Conservation (phyloP, 1,139 yeast species). For the Trichomonascaceae sp. region DNA sequence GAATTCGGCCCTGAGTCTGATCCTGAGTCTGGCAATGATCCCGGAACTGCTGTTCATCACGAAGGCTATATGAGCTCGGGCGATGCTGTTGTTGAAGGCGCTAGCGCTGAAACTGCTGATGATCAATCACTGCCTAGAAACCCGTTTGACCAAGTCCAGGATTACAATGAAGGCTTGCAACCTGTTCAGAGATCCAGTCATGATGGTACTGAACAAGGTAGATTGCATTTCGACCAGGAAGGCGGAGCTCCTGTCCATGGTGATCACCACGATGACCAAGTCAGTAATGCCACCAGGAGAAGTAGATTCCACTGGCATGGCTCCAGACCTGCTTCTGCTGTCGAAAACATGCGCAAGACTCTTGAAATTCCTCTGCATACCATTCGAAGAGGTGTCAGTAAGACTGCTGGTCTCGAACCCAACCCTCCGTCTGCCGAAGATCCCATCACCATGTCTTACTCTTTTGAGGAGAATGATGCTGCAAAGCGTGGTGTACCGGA, state of each 20-base stretch:
- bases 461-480: conserved; percentile 1
- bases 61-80: not conserved
- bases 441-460: conserved; percentile 4
- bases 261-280: not conserved
- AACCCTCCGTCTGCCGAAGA: not conserved
- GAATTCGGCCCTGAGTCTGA: not conserved
- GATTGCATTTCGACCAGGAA: not conserved
- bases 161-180: not conserved
- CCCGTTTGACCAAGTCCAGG: not conserved
- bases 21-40: not conserved
- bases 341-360: conserved; percentile 2
- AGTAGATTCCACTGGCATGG: not conserved
- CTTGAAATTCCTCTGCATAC: conserved; percentile 6
- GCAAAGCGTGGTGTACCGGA: not conserved
- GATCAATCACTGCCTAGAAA: not conserved
- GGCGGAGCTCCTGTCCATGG: not conserved
- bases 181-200: not conserved
- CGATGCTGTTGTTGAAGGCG: not conserved
- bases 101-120: not conserved
- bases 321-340: not conserved
- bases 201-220: not conserved
- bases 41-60: not conserved
- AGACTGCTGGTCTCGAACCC: conserved; percentile 4
- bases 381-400: conserved; percentile 2
- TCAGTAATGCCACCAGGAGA: not conserved